Percentiles rank a stretch among this genome's conserved stretches.
Conservation (phyloP, 306 rosid species). For the Bauhinia variegata region DNA sequence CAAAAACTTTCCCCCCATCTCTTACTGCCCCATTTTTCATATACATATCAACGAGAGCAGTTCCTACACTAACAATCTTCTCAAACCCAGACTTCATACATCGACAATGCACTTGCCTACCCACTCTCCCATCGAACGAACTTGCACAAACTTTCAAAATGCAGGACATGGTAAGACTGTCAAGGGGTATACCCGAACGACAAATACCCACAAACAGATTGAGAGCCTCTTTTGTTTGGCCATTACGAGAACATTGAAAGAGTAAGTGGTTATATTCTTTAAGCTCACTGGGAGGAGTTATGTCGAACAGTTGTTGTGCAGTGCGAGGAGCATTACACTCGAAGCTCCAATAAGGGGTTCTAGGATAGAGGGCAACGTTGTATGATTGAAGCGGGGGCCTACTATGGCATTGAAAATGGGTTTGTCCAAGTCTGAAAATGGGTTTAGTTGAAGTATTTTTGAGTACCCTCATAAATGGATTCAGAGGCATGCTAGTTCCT, state of each 20-base stretch:
- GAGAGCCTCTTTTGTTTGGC: conserved; percentile 54
- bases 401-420: conserved; percentile 9
- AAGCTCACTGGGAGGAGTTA: conserved; percentile 48
- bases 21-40: conserved; percentile 64
- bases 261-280: conserved; percentile 50
- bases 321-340: not conserved
- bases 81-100: conserved; percentile 64
- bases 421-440: conserved; percentile 28
- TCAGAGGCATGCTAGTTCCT: conserved; percentile 35
- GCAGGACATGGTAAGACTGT: conserved; percentile 60
- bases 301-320: conserved; percentile 64
- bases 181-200: conserved; percentile 45
- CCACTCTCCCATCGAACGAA: conserved; percentile 52
- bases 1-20: conserved; percentile 72
- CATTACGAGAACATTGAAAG: conserved; percentile 51
- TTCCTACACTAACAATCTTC: conserved; percentile 69
- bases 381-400: not conserved
- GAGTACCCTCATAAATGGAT: conserved; percentile 34
- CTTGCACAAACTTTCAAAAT: conserved; percentile 59
- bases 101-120: conserved; percentile 70
- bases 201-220: conserved; percentile 42
- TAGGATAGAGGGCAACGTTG: not conserved
- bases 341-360: no score
- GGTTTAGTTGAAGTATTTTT: conserved; percentile 34
- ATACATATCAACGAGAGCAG: conserved; percentile 82